Base-by-base conservation (phyloP, 2,329 filamentous ascomycete genomes). In the Beauveria caledonica region DNA sequence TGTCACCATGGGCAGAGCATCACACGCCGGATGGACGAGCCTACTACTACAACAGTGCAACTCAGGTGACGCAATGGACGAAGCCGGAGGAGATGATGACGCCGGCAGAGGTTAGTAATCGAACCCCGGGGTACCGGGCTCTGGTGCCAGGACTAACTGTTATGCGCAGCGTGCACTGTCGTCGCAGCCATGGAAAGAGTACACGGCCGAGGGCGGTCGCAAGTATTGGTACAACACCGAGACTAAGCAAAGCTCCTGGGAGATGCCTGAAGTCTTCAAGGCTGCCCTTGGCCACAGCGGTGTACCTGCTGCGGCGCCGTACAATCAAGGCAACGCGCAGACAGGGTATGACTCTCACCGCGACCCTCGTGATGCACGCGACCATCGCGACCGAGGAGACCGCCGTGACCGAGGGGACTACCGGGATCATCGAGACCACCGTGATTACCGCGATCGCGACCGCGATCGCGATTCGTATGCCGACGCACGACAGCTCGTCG, bases 211-310 rank as follows among this genome's bases (percentile, higher is more conserved):
- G 63, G 89, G 90, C 64, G 94, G 93, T 51, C 86, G 87, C 68
- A 90, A 93, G 71, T 99, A 99, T 76, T 99, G 92, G 89, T 93
- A 92, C 74, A 94, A 99, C 73, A 89, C 87, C 39, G 88, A 95
- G 74, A 92, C 90, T 49, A 92, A 93, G 75, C 84, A 92, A 76
- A 97, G 92, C 72, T 91, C 89, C 36, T 99, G 94, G 94, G 88
- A 92, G 69, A 92, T 96, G 82, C 94, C 94, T 60, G 89, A 91
- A 60, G 85, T 78, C 64, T 92, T 92, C 76, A 91, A 89, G 67
- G 89, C 90, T 19, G 49, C 56, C 62, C 78, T 92, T 61, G 86
- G 86, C 56, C 82, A 85, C 64, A 78, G 79, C 45, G 72, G 70
- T 50, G 73, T 76, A 15, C 73, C 79, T 13, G 76, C 77, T 29